Conservation (phyloP, 148 eudicot genomes). For the Silene uniflora region DNA sequence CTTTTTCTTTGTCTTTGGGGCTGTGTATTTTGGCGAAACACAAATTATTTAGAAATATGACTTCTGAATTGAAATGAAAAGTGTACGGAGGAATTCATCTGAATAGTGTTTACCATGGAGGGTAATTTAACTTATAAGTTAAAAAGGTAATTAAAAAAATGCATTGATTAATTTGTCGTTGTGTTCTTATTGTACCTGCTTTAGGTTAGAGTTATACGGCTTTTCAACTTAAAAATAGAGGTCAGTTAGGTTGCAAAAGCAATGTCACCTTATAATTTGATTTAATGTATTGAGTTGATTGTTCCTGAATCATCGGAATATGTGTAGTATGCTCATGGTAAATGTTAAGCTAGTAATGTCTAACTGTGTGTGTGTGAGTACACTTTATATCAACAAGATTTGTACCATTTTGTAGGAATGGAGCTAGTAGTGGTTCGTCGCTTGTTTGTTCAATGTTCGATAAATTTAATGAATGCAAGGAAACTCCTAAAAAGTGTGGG, state of each 20-base stretch:
- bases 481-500: slow-evolving; percentile 17
- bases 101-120: neutral
- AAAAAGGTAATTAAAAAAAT: neutral
- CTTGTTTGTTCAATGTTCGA: slow-evolving; percentile 29
- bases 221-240: no score
- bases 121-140: neutral
- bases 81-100: neutral
- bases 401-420: slow-evolving; percentile 41
- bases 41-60: neutral
- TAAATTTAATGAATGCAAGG: slow-evolving; percentile 37
- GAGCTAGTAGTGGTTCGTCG: slow-evolving; percentile 25
- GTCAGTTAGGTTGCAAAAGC: neutral
- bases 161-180: neutral
- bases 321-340: neutral
- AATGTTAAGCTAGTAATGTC: neutral
- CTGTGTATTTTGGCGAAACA: neutral
- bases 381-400: neutral
- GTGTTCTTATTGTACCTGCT: neutral
- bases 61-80: neutral
- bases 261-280: neutral
- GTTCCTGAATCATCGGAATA: neutral
- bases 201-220: neutral
- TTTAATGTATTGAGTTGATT: neutral
- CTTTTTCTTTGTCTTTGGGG: no score
- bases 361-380: neutral